phyloP scores from a whole-genome alignment of 129 eudicot genomes.

The Saussurea involucrata region DNA sequence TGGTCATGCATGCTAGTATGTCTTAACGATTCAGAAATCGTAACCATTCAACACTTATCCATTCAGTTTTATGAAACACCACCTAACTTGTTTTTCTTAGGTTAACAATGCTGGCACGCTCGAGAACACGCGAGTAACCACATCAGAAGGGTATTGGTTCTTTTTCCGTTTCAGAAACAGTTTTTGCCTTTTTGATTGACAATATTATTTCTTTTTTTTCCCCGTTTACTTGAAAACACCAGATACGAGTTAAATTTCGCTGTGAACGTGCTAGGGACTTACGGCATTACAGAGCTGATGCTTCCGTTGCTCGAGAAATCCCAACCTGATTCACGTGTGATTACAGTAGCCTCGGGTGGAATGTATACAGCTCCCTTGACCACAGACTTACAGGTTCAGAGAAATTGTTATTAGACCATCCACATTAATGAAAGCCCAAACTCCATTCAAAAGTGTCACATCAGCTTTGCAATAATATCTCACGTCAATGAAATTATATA shows the following conservation, averaged over 20 bases:
- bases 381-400: constrained; percentile 72
- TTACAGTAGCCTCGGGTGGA: constrained; percentile 88
- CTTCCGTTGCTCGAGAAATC: constrained; percentile 83
- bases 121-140: constrained; percentile 50
- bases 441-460: too few relatives aligned
- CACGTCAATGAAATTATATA: too few relatives aligned
- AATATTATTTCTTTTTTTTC: background rate
- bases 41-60: background rate
- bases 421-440: too few relatives aligned
- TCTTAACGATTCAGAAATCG: background rate
- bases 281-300: constrained; percentile 66
- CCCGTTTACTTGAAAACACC: constrained; percentile 4
- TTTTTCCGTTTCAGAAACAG: background rate
- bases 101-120: constrained; percentile 88
- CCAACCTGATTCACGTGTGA: constrained; percentile 88
- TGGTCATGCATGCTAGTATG: background rate
- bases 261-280: constrained; percentile 86
- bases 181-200: background rate
- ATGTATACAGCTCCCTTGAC: constrained; percentile 81
- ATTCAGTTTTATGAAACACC: background rate
- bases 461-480: too few relatives aligned
- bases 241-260: constrained; percentile 89
- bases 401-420: too few relatives aligned
- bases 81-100: constrained; percentile 24
- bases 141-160: constrained; percentile 80